Conservation (phyloP, 169 alveolate genomes). For the Plasmodium inui region DNA sequence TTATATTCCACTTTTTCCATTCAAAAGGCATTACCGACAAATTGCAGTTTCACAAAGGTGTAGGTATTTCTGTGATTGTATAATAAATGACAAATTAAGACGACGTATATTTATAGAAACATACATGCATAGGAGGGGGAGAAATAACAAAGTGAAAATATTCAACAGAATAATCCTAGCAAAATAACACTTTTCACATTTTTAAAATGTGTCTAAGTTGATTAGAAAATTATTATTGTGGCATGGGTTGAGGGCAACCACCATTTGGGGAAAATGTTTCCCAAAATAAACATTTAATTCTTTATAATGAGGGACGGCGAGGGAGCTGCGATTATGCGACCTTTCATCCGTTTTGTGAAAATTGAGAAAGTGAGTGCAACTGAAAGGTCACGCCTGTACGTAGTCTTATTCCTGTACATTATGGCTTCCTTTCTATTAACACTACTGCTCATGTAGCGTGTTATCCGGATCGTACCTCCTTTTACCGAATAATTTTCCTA, state of each 20-base stretch:
- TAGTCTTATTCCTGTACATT: background rate
- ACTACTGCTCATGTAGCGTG: background rate
- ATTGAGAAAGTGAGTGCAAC: background rate
- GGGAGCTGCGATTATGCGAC: background rate
- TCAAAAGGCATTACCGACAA: background rate
- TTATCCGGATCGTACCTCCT: background rate
- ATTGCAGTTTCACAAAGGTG: background rate
- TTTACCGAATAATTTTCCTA: slow-evolving; percentile 64
- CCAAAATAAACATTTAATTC: background rate
- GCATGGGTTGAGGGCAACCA: background rate
- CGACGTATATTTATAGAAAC: background rate
- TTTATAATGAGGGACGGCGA: background rate
- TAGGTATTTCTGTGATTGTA: background rate
- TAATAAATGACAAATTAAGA: no score
- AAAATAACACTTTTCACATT: background rate
- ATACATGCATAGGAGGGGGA: background rate
- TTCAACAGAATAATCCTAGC: slow-evolving; percentile 4
- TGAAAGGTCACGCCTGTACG: background rate
- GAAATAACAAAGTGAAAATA: background rate
- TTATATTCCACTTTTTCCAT: background rate
- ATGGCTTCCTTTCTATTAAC: background rate
- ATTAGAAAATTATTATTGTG: background rate
- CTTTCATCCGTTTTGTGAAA: background rate
- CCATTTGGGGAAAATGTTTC: background rate
- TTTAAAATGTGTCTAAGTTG: background rate